phyloP scores from a whole-genome alignment of 306 rosid genomes.

The Casuarina equisetifolia region DNA sequence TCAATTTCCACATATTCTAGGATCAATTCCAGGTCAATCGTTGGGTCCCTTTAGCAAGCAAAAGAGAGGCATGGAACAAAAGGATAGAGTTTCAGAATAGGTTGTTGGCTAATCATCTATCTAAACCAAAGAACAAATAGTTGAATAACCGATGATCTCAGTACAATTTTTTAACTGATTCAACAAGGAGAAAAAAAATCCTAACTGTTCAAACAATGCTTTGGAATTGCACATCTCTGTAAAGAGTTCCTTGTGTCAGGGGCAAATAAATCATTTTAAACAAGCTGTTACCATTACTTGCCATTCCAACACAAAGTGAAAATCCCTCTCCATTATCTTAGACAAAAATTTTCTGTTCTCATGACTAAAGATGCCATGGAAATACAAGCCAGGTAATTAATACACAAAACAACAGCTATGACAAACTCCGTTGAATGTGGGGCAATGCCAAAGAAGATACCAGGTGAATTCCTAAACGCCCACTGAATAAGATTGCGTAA shows the following conservation, averaged over 20 bases:
- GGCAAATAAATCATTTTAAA: neutral
- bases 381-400: neutral
- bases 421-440: neutral
- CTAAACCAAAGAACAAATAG: neutral
- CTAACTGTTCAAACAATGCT: neutral
- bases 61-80: neutral
- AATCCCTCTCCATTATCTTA: neutral
- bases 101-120: neutral
- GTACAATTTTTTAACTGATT: neutral
- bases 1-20: neutral
- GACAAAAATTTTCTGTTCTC: neutral
- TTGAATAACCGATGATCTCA: neutral
- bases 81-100: neutral
- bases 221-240: neutral
- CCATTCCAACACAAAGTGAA: neutral
- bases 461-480: neutral
- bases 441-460: neutral
- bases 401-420: neutral
- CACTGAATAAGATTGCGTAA: neutral
- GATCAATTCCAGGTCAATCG: neutral
- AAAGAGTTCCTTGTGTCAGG: neutral
- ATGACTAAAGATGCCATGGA: neutral
- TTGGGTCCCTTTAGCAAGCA: neutral
- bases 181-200: neutral
- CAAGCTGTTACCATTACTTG: neutral